Evolutionary conservation across 208 protist genomes (phyloP), one percentile per base, ranked within the genome.

Genomic region (Acanthamoeba castellanii): DNA sequence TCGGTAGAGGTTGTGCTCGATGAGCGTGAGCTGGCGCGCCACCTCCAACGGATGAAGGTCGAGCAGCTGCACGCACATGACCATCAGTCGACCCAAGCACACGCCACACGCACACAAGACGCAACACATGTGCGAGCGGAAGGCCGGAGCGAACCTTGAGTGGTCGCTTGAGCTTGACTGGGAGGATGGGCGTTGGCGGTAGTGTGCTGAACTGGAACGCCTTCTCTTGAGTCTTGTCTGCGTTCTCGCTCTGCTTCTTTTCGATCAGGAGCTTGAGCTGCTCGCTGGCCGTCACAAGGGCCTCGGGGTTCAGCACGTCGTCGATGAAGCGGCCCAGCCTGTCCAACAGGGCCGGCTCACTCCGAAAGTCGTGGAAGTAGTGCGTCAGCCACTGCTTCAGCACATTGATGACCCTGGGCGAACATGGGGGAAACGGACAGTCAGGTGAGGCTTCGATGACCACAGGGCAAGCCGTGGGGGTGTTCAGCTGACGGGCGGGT

Each of bases 1-100:
- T 27, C 52, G n/a, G 52, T 95, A 85, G n/a, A 96, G 92, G 18
- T 93, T 59, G 30, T 55, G 45, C 25, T 96, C 95, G 14, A 96
- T 91, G n/a, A 96, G 57, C 25, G 93, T 92, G 9, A 96, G 50
- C 91, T 96, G 95, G 9, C 91, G 90, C 42, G 95, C 95, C 25
- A 96, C 55, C 64, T 94, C 89, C 66, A 68, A 5, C 32, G 85
- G 85, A 52, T 92, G 52, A 8, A 92, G 8, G 25, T 92, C 85
- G 14, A 68, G 59, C 6, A 92, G 27, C 64, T 92, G 59, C 50
- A 27, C 3, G 7, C 20, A 18, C 20, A 18, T 6, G 30, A 42
- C 34, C 13, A 25, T 78, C 9, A 18, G 32, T 5, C 16, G 7
- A 11, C 1, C 11, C 37, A 42, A 68, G 16, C 22, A n/a, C 61